Percentiles rank a stretch among this genome's conserved stretches.
Conservation (phyloP, 2,329 filamentous ascomycete genomes). For the Pseudogymnoascus sp. region DNA sequence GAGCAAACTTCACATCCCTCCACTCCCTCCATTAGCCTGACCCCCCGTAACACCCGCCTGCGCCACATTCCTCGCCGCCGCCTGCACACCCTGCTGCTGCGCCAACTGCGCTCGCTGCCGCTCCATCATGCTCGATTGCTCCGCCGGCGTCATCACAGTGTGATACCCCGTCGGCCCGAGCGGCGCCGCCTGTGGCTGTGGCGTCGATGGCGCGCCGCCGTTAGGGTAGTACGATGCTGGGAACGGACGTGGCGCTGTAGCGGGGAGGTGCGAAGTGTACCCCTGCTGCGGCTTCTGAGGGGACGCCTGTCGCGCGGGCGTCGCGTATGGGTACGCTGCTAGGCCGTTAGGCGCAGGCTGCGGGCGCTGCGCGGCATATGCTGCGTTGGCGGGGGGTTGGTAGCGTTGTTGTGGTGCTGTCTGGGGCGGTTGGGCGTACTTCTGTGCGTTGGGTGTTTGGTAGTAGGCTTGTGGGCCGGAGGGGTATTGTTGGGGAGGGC, state of each 20-base stretch:
- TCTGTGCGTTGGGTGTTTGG: neutral
- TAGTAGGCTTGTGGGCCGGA: neutral
- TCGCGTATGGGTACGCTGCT: conserved; percentile 22
- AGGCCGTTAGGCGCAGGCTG: conserved; percentile 23
- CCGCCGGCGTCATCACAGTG: conserved; percentile 26
- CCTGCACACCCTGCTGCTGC: conserved; percentile 18
- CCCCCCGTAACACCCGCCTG: neutral
- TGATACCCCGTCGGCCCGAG: conserved; percentile 23
- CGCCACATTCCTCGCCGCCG: neutral
- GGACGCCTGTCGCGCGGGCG: conserved; percentile 23
- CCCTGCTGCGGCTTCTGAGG: conserved; percentile 25
- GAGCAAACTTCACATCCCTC: neutral
- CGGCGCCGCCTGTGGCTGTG: conserved; percentile 17
- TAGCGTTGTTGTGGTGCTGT: conserved; percentile 24
- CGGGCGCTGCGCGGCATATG: conserved; percentile 21
- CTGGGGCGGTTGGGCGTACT: conserved; percentile 17
- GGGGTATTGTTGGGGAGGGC: conserved; percentile 21
- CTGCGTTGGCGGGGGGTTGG: conserved; percentile 16
- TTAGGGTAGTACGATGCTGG: neutral
- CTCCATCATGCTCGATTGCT: conserved; percentile 31
- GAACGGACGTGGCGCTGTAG: conserved; percentile 14
- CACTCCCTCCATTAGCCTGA: neutral
- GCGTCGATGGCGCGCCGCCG: conserved; percentile 12
- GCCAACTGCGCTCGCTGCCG: conserved; percentile 30
- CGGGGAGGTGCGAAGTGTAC: conserved; percentile 16